Conservation (phyloP, 495 filamentous ascomycete genomes). For the Penicillium maclennaniae region DNA sequence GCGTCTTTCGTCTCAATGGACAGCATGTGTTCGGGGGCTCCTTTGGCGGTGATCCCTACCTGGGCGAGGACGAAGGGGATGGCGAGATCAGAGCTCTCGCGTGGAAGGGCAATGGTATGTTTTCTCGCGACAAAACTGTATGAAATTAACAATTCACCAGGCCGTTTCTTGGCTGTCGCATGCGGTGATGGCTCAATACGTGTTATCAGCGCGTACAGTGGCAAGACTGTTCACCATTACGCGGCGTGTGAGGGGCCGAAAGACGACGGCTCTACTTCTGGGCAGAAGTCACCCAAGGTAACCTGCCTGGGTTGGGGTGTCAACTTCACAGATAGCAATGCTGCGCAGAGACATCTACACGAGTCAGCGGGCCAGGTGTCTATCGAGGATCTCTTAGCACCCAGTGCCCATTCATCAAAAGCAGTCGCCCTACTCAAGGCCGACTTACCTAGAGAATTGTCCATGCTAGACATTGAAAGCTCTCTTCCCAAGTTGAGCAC, state of each 20-base stretch:
- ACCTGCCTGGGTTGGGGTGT: conserved; percentile 70
- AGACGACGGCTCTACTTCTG: conserved; percentile 33
- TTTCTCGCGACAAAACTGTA: neutral
- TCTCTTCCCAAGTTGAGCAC: conserved; percentile 76
- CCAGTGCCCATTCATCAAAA: conserved; percentile 36
- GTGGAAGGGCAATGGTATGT: conserved; percentile 80
- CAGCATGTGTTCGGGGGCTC: conserved; percentile 62
- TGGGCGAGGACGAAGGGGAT: conserved; percentile 46
- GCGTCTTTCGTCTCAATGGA: conserved; percentile 65
- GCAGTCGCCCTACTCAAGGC: conserved; percentile 40
- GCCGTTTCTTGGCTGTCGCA: conserved; percentile 71
- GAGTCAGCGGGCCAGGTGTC: conserved; percentile 37
- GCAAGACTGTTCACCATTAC: conserved; percentile 73
- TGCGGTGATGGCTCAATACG: conserved; percentile 70
- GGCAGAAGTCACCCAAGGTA: conserved; percentile 35
- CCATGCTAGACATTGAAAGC: conserved; percentile 73
- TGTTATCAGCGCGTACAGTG: conserved; percentile 69
- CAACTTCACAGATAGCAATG: conserved; percentile 59
- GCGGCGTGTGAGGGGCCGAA: conserved; percentile 19
- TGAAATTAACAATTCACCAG: conserved; percentile 23
- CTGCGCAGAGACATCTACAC: conserved; percentile 39
- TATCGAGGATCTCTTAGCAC: conserved; percentile 42
- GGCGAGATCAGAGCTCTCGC: conserved; percentile 53
- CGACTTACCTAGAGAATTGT: conserved; percentile 74
- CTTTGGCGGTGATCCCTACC: conserved; percentile 44